Evolutionary conservation across 768 basidiomycete species (phyloP).

Genomic region (Leccinum subgranulosum): DNA sequence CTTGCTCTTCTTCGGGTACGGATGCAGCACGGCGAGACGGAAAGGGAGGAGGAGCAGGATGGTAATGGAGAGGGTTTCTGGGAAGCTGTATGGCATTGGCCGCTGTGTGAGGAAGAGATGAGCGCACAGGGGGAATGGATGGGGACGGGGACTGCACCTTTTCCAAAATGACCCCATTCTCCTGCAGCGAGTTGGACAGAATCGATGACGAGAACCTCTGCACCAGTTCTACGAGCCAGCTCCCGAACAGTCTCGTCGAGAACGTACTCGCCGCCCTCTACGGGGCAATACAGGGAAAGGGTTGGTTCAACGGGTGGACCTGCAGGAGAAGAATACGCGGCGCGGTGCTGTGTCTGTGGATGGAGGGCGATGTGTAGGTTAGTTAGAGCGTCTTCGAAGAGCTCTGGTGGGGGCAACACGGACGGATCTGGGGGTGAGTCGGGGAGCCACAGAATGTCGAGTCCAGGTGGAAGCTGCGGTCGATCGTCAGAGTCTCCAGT

Average conservation of each 20-base stretch:
- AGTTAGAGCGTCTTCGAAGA: slow-evolving; percentile 72
- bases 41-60: slow-evolving; percentile 28
- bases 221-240: slow-evolving; percentile 65
- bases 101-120: slow-evolving; percentile 40
- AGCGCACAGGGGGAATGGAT: slow-evolving; percentile 1
- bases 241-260: slow-evolving; percentile 77
- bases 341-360: slow-evolving; percentile 76
- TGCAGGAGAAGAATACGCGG: slow-evolving; percentile 53
- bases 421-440: slow-evolving; percentile 26
- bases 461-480: slow-evolving; percentile 50
- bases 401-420: slow-evolving; percentile 65
- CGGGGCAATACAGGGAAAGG: slow-evolving; percentile 79
- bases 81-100: slow-evolving; percentile 66
- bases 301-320: slow-evolving; percentile 71
- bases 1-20: slow-evolving; percentile 41
- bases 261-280: slow-evolving; percentile 79
- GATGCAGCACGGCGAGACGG: slow-evolving; percentile 26
- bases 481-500: slow-evolving; percentile 25
- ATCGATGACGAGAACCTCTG: slow-evolving; percentile 85
- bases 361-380: slow-evolving; percentile 76
- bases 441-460: slow-evolving; percentile 67
- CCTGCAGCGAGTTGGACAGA: slow-evolving; percentile 81
- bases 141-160: slow-evolving; percentile 43
- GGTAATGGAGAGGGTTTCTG: slow-evolving; percentile 75
- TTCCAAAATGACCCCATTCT: slow-evolving; percentile 83